Evolutionary conservation across 2,329 filamentous ascomycete species (phyloP).

Genomic region (Claviceps sorghi): DNA sequence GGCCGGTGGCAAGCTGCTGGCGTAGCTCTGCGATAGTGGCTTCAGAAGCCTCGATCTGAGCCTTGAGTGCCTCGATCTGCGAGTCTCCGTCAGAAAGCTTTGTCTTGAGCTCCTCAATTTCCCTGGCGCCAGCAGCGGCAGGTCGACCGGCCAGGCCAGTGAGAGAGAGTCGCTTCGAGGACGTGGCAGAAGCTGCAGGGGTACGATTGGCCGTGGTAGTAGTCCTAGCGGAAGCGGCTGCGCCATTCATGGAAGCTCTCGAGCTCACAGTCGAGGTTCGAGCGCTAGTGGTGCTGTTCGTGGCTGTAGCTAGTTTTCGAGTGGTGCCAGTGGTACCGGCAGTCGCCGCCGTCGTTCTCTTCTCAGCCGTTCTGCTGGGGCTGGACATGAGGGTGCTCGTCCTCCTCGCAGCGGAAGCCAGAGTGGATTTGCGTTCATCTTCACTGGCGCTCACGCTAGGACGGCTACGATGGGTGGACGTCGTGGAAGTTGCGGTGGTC

Average conservation of each 20-base stretch:
- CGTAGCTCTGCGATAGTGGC: conserved; percentile 40
- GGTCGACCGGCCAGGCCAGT: conserved; percentile 22
- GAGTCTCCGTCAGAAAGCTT: conserved; percentile 44
- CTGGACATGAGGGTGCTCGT: conserved; percentile 29
- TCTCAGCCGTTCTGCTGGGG: conserved; percentile 20
- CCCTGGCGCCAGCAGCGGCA: conserved; percentile 32
- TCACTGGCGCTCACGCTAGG: conserved; percentile 34
- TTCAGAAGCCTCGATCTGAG: conserved; percentile 40
- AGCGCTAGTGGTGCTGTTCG: conserved; percentile 21
- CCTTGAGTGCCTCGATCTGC: conserved; percentile 42
- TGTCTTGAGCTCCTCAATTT: conserved; percentile 44
- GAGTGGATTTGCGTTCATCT: conserved; percentile 32
- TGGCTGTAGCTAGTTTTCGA: conserved; percentile 21
- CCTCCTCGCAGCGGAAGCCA: conserved; percentile 26
- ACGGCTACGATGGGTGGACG: conserved; percentile 30
- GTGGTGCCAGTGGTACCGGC: conserved; percentile 18
- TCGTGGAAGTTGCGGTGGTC: conserved; percentile 20
- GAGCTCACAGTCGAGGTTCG: conserved; percentile 19
- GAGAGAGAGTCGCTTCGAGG: conserved; percentile 43
- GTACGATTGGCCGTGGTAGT: conserved; percentile 20
- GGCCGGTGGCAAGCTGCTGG: conserved; percentile 32
- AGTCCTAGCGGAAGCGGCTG: conserved; percentile 19
- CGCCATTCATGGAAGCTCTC: conserved; percentile 15
- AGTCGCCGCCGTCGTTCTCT: conserved; percentile 21
- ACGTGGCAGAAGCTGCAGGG: conserved; percentile 26